phyloP scores from a whole-genome alignment of 129 eudicot genomes.

The Cynara cardunculus region DNA sequence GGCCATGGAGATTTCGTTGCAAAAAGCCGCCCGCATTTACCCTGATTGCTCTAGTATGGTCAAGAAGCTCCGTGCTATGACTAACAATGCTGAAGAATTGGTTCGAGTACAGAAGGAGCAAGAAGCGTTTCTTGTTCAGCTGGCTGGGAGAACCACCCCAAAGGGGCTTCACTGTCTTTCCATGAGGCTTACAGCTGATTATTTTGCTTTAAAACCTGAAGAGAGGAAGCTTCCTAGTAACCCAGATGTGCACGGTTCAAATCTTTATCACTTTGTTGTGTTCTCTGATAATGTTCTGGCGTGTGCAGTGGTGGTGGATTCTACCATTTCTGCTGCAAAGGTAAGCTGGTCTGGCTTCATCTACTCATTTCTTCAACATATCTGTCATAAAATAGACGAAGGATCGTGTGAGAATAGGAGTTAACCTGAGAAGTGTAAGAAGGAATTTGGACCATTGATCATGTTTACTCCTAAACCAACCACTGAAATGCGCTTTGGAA shows the following conservation, averaged over 20 bases:
- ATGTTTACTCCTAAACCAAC: too few relatives aligned
- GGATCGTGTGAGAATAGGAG: too few relatives aligned
- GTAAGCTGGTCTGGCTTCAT: slow-evolving; percentile 42
- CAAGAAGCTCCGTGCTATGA: slow-evolving; percentile 74
- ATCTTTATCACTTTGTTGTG: slow-evolving; percentile 61
- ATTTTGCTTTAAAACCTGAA: slow-evolving; percentile 55
- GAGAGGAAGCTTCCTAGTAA: slow-evolving; percentile 47
- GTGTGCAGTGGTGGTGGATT: slow-evolving; percentile 79
- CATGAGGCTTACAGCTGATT: slow-evolving; percentile 74
- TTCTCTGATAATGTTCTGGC: slow-evolving; percentile 94
- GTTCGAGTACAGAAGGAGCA: slow-evolving; percentile 56
- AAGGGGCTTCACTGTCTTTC: slow-evolving; percentile 91
- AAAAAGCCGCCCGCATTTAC: slow-evolving; percentile 51
- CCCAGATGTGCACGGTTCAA: slow-evolving; percentile 45
- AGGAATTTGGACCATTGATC: too few relatives aligned
- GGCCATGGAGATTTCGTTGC: slow-evolving; percentile 61
- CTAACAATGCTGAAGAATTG: slow-evolving; percentile 67
- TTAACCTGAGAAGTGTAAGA: too few relatives aligned
- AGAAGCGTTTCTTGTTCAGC: slow-evolving; percentile 52
- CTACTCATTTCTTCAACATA: background rate
- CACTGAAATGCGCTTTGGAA: too few relatives aligned
- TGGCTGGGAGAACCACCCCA: slow-evolving; percentile 83
- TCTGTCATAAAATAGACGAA: background rate
- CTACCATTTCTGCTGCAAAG: slow-evolving; percentile 68
- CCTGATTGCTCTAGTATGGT: slow-evolving; percentile 79